Evolutionary conservation across 163 green algal genomes (phyloP).

Genomic region (Scenedesmus sp.): DNA sequence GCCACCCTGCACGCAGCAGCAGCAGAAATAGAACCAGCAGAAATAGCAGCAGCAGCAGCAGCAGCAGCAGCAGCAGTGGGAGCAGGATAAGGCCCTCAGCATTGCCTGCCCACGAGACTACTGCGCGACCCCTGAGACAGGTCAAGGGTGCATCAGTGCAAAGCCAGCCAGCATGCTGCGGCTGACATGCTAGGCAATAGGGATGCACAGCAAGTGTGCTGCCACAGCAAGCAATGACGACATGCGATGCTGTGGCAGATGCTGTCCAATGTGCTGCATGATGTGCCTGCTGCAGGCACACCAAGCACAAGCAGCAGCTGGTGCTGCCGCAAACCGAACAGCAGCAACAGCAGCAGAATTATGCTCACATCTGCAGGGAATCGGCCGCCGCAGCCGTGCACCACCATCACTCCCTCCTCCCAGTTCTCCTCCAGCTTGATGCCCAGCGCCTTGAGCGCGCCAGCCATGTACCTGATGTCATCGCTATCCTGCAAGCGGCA

Average conservation of each 20-base stretch:
- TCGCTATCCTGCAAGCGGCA: slow-evolving; percentile 86
- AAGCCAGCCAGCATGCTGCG: too few relatives aligned
- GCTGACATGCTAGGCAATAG: too few relatives aligned
- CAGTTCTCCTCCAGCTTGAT: slow-evolving; percentile 92
- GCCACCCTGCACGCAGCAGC: slow-evolving; percentile 55
- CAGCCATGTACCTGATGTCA: slow-evolving; percentile 98
- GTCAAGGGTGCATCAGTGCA: neutral
- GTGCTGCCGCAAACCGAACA: neutral
- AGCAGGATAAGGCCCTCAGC: neutral
- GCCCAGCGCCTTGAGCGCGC: slow-evolving; percentile 90
- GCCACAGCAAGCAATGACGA: too few relatives aligned
- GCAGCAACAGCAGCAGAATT: neutral
- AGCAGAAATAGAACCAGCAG: neutral
- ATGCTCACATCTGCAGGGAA: slow-evolving; percentile 65
- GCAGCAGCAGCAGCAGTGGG: neutral
- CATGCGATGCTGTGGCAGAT: too few relatives aligned
- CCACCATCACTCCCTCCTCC: slow-evolving; percentile 75
- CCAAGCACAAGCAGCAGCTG: too few relatives aligned
- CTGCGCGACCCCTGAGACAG: neutral
- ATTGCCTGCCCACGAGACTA: neutral
- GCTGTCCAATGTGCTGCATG: too few relatives aligned
- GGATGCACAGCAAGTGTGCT: too few relatives aligned
- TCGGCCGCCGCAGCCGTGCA: slow-evolving; percentile 85
- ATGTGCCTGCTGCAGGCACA: too few relatives aligned
- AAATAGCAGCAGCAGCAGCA: neutral